phyloP scores from a whole-genome alignment of 805 yeast species.

The Ogataea degrootiae region DNA sequence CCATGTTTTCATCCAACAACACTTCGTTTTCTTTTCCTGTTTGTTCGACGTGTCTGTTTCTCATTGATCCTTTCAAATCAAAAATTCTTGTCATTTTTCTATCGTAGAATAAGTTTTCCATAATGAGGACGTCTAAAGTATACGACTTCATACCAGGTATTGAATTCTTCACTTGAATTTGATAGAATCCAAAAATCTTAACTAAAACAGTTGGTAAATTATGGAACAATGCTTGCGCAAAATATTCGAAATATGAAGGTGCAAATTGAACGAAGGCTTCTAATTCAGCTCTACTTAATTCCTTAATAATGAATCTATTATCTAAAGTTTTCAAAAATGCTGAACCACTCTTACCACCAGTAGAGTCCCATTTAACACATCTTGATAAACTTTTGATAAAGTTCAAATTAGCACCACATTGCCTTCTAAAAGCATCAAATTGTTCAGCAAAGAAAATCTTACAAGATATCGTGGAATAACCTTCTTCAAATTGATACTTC shows the following conservation, averaged over 20 bases:
- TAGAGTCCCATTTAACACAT: conserved; percentile 92
- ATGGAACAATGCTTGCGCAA: conserved; percentile 92
- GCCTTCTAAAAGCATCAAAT: conserved; percentile 86
- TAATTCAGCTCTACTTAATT: conserved; percentile 78
- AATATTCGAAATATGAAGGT: conserved; percentile 92
- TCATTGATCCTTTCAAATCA: conserved; percentile 96
- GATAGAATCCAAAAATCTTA: conserved; percentile 93
- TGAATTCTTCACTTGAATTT: conserved; percentile 80
- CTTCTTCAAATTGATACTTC: conserved; percentile 88
- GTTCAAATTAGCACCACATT: conserved; percentile 70
- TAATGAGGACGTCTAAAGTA: conserved; percentile 85
- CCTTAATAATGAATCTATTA: conserved; percentile 84
- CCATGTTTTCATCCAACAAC: conserved; percentile 93
- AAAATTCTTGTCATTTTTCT: conserved; percentile 79
- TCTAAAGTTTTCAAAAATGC: conserved; percentile 90
- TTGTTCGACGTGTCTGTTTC: conserved; percentile 93
- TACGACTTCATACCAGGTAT: conserved; percentile 63
- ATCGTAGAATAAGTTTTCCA: conserved; percentile 92
- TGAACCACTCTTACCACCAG: conserved; percentile 96
- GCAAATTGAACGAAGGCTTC: conserved; percentile 95
- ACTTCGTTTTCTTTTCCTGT: conserved; percentile 96
- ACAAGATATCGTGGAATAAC: conserved; percentile 77
- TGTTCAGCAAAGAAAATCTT: conserved; percentile 94
- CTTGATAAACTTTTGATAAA: conserved; percentile 88
- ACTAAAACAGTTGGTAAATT: conserved; percentile 93